Evolutionary conservation across 768 basidiomycete genomes (phyloP).

Genomic region (Tricholoma terreum): DNA sequence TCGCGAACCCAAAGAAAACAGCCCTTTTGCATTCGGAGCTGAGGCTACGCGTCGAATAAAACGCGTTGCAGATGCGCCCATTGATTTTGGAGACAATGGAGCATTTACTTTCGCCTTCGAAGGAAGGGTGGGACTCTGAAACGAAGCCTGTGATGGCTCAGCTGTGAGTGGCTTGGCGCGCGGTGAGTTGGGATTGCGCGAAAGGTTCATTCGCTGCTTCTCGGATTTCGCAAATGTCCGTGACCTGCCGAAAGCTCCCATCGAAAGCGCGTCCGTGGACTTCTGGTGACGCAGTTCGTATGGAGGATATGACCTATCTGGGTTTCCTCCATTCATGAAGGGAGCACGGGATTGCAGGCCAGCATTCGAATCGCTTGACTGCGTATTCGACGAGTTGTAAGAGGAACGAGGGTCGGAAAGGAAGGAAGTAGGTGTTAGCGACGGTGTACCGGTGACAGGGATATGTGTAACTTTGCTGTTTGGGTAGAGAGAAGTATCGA

Average conservation of each 20-base stretch:
- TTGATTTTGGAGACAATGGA: slow-evolving; percentile 63
- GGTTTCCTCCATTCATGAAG: slow-evolving; percentile 21
- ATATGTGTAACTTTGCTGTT: slow-evolving; percentile 34
- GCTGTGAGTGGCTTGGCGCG: slow-evolving; percentile 39
- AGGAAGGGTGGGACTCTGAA: slow-evolving; percentile 36
- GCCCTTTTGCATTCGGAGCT: slow-evolving; percentile 92
- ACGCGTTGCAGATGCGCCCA: slow-evolving; percentile 75
- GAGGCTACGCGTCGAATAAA: slow-evolving; percentile 95
- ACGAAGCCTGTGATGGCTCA: slow-evolving; percentile 45
- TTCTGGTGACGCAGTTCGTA: slow-evolving; percentile 28
- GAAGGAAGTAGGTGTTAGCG: slow-evolving; percentile 54
- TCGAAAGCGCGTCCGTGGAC: slow-evolving; percentile 40
- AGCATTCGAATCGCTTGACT: slow-evolving; percentile 68
- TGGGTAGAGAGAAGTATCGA: slow-evolving; percentile 46
- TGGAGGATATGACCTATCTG: slow-evolving; percentile 28
- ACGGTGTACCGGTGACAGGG: slow-evolving; percentile 44
- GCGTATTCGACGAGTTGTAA: slow-evolving; percentile 74
- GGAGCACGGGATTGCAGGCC: slow-evolving; percentile 24
- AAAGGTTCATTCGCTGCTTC: slow-evolving; percentile 32
- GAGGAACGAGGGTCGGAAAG: slow-evolving; percentile 67
- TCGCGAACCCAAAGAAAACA: slow-evolving; percentile 68
- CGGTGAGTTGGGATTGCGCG: slow-evolving; percentile 26
- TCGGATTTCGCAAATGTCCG: slow-evolving; percentile 46
- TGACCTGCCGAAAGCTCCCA: slow-evolving; percentile 28
- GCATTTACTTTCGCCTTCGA: slow-evolving; percentile 47